Evolutionary conservation across 768 basidiomycete species (phyloP), one percentile per base, ranked within the genome.

Genomic region (Ramaria sp.): DNA sequence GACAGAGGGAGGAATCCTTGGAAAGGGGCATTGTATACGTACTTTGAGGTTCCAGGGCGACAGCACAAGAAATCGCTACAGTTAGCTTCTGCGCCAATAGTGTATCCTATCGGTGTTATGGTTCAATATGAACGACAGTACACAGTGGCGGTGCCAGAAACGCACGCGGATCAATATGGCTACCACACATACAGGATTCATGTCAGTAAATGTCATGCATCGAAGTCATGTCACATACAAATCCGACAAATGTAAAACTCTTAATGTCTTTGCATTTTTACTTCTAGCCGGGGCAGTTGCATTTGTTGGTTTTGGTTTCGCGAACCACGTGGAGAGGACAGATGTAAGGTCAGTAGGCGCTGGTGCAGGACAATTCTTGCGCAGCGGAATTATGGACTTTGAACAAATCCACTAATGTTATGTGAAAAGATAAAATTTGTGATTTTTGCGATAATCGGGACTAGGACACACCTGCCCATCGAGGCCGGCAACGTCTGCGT

Each of bases 151-250:
- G 12, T 49, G 7, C 27, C 2, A 20, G 19, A 30, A 11, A 50
- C 59, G 7, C 27, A 60, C 59, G 63, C 17, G 63, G 63, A 47
- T 65, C 64, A 52, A 67, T 52, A 48, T 65, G 66, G 58, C 55
- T 57, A 34, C 19, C 13, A 27, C n/a, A 46, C 13, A 45, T 9
- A 49, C 27, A 27, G 27, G 27, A 33, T 33, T 13, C 22, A 13
- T 27, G 11, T 17, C 24, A 49, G 7, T 22, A 49, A 27, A 33
- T 7, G n/a, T 31, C 34, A 37, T 13, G 34, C 13, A 37, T 7
- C 34, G 9, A 37, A 9, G 34, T 37, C 9, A 27, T 2, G 15
- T 13, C 4, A 49, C 55, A 49, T 34, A 57, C 55, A 58, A 58
- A 54, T 58, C 57, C 41, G 41, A 57, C 10, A 58, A 33, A 54